Base-by-base conservation (phyloP, 129 eudicot species). In the Arctium lappa region DNA sequence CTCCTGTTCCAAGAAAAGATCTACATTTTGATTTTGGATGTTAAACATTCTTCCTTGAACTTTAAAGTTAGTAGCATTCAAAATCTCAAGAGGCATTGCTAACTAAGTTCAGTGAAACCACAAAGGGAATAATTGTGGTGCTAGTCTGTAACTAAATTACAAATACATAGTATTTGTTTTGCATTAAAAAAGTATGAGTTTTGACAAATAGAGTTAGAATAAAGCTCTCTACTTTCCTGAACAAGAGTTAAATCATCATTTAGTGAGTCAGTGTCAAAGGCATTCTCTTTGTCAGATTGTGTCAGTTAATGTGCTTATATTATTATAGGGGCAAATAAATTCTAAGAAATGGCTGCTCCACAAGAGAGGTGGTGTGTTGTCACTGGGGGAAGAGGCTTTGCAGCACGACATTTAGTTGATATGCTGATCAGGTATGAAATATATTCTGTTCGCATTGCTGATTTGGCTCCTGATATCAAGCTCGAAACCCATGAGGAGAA, bases 321-420 rank as follows among this genome's bases (percentile, higher is more conserved):
- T 63, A 72, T 78, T 40, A 42, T 15, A 72, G 83, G 87, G 79
- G 62, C 1, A 22, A 62, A 83, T 76, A 18, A 27, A 16, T 71
- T 46, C 56, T 80, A 31, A 62, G 79, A 77, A 82, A 91, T 88
- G 91, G 79, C 80, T 37, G 89, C 78, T 73, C 69, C 76, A 27
- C 89, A 84, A 83, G 97, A 88, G 90, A 86, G 92, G 70, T 95
- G 97, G 99, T 95, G 97, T 85, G 89, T 95, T 75, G 99, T 95
- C 72, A 93, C 99, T 6, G 99, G 99, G 9, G 99, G 99, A 74
- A 85, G 99, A 79, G 99, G 99, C 31, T 95, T 95, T 74, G 99
- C 97, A n/a, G 99, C 99, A 22, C 87, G 99, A 12, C 94, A 95
- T 86, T 74, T 95, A 89, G 99, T 95, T 80, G 91, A 83, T 76